Base-by-base conservation (phyloP, 1,139 yeast species). In the Pneumocystis carinii region DNA sequence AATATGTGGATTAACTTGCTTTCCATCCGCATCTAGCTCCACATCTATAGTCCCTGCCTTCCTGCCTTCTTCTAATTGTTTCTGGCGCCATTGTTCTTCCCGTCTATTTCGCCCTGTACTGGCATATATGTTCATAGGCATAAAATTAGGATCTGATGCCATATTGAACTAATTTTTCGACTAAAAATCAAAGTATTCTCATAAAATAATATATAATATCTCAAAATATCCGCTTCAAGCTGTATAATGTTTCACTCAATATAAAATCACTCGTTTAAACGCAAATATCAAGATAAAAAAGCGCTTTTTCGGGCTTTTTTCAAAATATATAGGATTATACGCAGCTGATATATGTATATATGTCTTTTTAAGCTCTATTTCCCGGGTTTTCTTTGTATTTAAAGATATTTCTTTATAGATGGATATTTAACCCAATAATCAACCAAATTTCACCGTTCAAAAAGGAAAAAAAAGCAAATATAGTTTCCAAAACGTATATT, bases 21-120 rank as follows among this genome's bases (percentile, higher is more conserved):
- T 73, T 8, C 79, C 79, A 62, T 72, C 73, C 8, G 74, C 73
- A 39, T 75, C 77, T 48, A 68, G 69, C 37, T 70, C 69, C 2
- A 15, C 15, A 15, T 36, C 35, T n/a, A 27, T 24, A 2, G 15
- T 12, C 7, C 59, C 59, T 19, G 29, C 4, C 42, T 57, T 57
- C 10, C 27, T 37, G 2, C 29, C 59, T 57, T 57, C 59, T 8
- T 57, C 59, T 10, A 57, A 19, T 24, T 57, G 42, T 8, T 57
- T 57, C n/a, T 37, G 41, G 14, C 42, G 59, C 59, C 59, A 19
- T n/a, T 17, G 59, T 19, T 57, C 42, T 19, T 57, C 59, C 14
- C 59, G 24, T 24, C 55, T 27, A 32, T 48, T 48, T 48, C 55
- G 55, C 55, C 55, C 55, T 24, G 32, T 24, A 14, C 6, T 48